Conservation (phyloP, 169 alveolate genomes). For the Nephromyces sp. region DNA sequence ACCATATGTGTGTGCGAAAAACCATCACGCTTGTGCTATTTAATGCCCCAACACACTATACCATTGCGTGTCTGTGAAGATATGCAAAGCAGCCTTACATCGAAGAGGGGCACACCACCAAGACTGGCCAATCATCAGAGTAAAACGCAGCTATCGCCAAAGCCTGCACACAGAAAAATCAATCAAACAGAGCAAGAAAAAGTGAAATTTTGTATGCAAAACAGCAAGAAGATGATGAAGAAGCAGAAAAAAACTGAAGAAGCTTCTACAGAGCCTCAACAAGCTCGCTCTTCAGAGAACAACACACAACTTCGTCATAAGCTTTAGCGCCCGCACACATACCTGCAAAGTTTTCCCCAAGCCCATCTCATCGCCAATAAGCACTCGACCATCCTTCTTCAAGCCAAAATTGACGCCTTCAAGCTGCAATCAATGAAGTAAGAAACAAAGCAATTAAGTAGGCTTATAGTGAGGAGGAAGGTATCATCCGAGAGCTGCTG, state of each 20-base stretch:
- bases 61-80: too few species aligned
- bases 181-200: too few species aligned
- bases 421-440: constrained; percentile 65
- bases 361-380: constrained; percentile 97
- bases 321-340: background rate
- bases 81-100: constrained; percentile 21
- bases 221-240: background rate
- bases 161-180: constrained; percentile 71
- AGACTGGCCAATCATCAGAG: constrained; percentile 86
- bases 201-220: background rate
- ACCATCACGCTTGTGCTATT: too few species aligned
- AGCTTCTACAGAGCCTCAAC: background rate
- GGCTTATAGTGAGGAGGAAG: background rate
- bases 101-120: constrained; percentile 88
- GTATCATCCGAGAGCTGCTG: too few species aligned
- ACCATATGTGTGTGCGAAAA: too few species aligned
- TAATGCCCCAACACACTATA: too few species aligned
- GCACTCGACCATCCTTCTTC: constrained; percentile 75
- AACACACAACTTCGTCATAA: background rate
- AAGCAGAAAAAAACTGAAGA: background rate
- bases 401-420: constrained; percentile 87
- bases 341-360: constrained; percentile 93
- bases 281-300: background rate
- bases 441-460: constrained; percentile 24
- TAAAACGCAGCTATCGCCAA: constrained; percentile 80